These are phyloP conservation scores for Pseudocercospora eumusae DNA, from an alignment of 2,329 filamentous ascomycete genomes.

Conservation along the genomic window DNA sequence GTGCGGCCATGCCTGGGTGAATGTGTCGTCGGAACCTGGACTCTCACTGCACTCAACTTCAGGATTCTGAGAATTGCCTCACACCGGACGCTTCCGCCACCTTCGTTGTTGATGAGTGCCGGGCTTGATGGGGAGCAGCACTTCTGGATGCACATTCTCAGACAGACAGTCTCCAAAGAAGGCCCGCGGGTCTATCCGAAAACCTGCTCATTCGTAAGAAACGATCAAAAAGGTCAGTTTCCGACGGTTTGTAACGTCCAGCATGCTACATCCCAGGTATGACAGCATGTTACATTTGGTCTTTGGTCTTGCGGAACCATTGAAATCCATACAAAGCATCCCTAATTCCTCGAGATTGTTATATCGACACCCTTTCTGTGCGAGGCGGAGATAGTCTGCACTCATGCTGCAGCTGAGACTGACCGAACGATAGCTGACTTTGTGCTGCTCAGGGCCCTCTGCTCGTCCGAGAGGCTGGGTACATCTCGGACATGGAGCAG, in stretches of 20 bases:
- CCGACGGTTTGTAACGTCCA: conserved; percentile 22
- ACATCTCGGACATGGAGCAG: conserved; percentile 28
- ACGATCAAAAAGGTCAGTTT: conserved; percentile 24
- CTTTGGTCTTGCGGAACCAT: conserved; percentile 1
- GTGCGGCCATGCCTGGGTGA: background rate
- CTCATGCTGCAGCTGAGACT: conserved; percentile 12
- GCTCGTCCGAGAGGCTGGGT: background rate
- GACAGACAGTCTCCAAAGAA: background rate
- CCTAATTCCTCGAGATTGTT: background rate
- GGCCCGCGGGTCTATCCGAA: conserved; percentile 15
- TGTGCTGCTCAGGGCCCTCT: conserved; percentile 10
- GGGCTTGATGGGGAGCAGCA: background rate
- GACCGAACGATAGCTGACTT: conserved; percentile 17
- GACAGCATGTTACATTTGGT: conserved; percentile 20
- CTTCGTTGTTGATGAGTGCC: background rate
- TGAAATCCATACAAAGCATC: conserved; percentile 8
- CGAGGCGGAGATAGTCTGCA: background rate
- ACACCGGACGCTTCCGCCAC: background rate
- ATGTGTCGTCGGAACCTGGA: background rate
- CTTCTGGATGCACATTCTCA: background rate
- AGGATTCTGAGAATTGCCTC: background rate
- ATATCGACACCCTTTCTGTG: background rate
- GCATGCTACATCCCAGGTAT: conserved; percentile 23
- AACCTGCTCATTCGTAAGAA: conserved; percentile 31
- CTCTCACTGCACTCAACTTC: background rate